Base-by-base conservation (phyloP, 1,284 basidiomycete genomes). In the Puccinia novopanici region DNA sequence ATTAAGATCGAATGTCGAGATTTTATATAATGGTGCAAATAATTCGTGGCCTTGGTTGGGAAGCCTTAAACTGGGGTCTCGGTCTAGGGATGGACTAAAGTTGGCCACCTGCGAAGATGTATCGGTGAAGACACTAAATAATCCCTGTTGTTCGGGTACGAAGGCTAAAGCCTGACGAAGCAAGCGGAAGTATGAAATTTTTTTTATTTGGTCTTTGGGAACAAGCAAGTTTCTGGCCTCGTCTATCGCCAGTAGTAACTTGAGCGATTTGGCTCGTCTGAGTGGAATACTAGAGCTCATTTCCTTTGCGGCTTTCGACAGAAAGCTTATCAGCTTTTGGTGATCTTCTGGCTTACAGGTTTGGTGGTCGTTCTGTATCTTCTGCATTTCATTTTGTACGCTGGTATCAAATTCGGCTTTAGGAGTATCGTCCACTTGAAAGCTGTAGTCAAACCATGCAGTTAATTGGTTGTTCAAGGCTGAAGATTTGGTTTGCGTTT, bases 1-100 rank as follows among this genome's bases (percentile, higher is more conserved):
- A 52, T 50, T 27, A 15, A 45, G 42, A 70, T 71, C 50, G 37
- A 71, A 30, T 71, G 68, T 4, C 34, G 68, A 30, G 68, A 71
- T 52, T 71, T n/a, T 8, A 50, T 71, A 71, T 10, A 71, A 54
- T 17, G 68, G 68, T 13, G 48, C 17, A 54, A 34, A 71, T 40
- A 54, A 40, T 22, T 67, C 24, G 13, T 27, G 9, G 19, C 63
- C 63, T 1, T 2, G 1, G 10, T 24, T 15, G 68, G 8, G 30
- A 17, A 24, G 22, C 34, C 68, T 52, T 71, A n/a, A 22, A 22
- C 68, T 71, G 17, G 50, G 45, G 34, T 71, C 68, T 52, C 17
- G 19, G 27, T 37, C 12, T 12, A 40, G 30, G 0, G 50, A 19
- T 2, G 48, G 48, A 54, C 30, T 71, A 37, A 71, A 71, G 34